Conservation (phyloP, 75 land plant species). For the Picea glauca region DNA sequence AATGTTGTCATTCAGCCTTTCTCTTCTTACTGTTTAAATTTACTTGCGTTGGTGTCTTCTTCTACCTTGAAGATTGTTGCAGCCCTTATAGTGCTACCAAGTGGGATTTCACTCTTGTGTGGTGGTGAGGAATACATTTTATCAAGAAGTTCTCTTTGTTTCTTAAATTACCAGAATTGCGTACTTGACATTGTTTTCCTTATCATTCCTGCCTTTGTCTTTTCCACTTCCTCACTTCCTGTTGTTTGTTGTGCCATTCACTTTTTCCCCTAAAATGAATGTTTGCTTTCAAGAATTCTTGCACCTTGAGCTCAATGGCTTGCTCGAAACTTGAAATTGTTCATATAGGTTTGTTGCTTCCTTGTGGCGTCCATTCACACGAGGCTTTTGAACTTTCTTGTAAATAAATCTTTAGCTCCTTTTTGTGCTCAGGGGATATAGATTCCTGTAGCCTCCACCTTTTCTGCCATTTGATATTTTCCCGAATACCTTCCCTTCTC, state of each 20-base stretch:
- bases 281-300: background rate
- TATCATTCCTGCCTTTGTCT: background rate
- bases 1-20: background rate
- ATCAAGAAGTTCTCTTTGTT: background rate
- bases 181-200: background rate
- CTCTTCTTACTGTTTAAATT: background rate
- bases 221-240: background rate
- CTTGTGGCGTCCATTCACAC: background rate
- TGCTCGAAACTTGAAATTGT: background rate
- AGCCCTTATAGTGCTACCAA: background rate
- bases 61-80: background rate
- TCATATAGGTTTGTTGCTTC: background rate
- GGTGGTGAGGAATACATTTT: background rate
- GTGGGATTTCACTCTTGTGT: background rate
- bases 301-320: background rate
- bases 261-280: background rate
- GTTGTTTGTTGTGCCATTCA: background rate
- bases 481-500: background rate
- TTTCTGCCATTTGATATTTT: background rate
- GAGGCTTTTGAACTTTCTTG: background rate
- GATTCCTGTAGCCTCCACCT: background rate
- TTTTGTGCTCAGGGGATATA: too few relatives aligned
- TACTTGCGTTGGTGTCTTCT: background rate
- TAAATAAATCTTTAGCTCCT: background rate
- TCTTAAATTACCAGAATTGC: background rate